These are phyloP conservation scores for Ceratobasidium sp. DNA, from an alignment of 1,284 basidiomycete species.

Conservation along the genomic window DNA sequence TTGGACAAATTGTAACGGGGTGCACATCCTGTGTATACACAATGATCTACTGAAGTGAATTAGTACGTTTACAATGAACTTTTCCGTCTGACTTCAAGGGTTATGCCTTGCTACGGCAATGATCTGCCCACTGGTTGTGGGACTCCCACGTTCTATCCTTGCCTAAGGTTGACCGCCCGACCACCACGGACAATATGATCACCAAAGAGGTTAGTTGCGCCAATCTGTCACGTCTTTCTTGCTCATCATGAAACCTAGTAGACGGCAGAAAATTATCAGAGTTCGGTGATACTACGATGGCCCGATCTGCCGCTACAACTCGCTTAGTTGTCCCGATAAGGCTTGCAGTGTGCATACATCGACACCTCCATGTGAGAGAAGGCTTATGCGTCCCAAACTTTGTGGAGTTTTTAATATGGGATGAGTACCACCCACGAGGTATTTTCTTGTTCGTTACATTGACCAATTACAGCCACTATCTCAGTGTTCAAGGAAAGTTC, in stretches of 20 bases:
- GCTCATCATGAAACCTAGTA: not conserved
- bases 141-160: too few species aligned
- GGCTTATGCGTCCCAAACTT: not conserved
- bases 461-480: constrained; percentile 8
- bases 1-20: not conserved
- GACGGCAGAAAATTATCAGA: too few species aligned
- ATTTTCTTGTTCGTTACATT: not conserved
- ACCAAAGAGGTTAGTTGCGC: not conserved
- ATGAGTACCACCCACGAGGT: not conserved
- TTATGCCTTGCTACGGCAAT: not conserved
- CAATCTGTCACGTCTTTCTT: not conserved
- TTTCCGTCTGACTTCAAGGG: not conserved
- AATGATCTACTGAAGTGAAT: not conserved
- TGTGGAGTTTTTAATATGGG: not conserved
- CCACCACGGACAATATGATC: not conserved
- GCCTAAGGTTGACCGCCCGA: too few species aligned
- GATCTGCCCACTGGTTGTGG: too few species aligned
- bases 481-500: too few species aligned
- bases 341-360: not conserved
- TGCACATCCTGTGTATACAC: not conserved
- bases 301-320: too few species aligned
- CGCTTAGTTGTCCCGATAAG: too few species aligned
- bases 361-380: not conserved
- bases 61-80: not conserved
- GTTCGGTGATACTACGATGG: too few species aligned